Base-by-base conservation (phyloP, 2,329 filamentous ascomycete genomes). In the Paracorniculantispora psalliotae region DNA sequence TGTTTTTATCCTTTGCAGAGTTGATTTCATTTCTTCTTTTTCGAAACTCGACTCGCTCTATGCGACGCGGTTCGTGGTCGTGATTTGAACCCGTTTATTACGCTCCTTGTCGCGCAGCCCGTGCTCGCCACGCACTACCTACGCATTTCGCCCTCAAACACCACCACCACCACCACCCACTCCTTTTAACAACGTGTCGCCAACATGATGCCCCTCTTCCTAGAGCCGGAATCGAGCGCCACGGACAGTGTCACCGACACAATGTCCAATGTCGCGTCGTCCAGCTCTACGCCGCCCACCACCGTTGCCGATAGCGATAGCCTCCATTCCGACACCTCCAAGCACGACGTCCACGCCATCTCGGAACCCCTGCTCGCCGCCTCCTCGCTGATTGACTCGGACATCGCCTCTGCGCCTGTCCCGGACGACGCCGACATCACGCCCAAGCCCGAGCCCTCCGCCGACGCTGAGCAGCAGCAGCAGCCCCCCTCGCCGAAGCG, bases 251-350 rank as follows among this genome's bases (percentile, higher is more conserved):
- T 71, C 57, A 69, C 71, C 57, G 77, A 79, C 61, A 72, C 71
- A 47, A 79, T 77, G 53, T 79, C 76, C 67, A 72, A 81, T 65
- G 74, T 80, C 77, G 80, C 81, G 75, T 83, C 81, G 52, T 75
- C 79, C 26, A 80, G 77, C 66, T 87, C 83, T 21, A 89, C 87
- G 59, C 86, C 87, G 49, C 84, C 85, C 25, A 89, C 86, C 51
- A 89, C 84, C 64, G 13, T 50, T 15, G 82, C 81, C 67, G 86
- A 89, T 69, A 79, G 77, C 65, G 79, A 77, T 61, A 88, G 85
- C 72, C 75, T 85, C 59, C 76, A 78, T 57, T 82, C 81, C 43
- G 72, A 74, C 54, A 63, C 69, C 35, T 69, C 72, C 35, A 76
- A 75, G 62, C 71, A 72, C 64, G 74, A 75, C 62, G 69, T 71